A percentile compares a stretch with the other conserved stretches of the same genome.
Evolutionary conservation across 257 asterid species (phyloP).

Genomic region (Rubia yunnanensis): DNA sequence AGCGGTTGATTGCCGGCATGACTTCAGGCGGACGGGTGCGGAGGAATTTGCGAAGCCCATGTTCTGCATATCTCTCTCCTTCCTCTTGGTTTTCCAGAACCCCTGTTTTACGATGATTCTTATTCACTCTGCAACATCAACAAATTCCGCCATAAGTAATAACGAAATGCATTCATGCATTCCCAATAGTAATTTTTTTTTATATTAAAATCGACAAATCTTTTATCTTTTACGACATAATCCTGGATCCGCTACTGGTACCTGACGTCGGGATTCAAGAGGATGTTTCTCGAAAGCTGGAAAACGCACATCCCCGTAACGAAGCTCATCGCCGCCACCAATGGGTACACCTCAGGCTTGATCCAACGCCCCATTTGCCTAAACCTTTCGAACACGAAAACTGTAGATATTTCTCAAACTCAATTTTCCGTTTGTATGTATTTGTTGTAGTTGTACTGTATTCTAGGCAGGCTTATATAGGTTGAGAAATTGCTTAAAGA

Average conservation of each 20-base stretch:
- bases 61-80: constrained; percentile 64
- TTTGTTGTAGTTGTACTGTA: background rate
- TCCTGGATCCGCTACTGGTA: constrained; percentile 2
- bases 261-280: constrained; percentile 77
- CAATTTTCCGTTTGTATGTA: background rate
- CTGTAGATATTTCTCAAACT: background rate
- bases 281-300: constrained; percentile 62
- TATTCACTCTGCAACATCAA: constrained; percentile 39
- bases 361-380: constrained; percentile 72
- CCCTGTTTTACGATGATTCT: constrained; percentile 39
- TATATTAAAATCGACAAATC: no score
- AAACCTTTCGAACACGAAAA: background rate
- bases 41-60: constrained; percentile 63
- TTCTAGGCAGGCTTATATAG: background rate
- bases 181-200: no score
- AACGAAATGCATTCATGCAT: background rate
- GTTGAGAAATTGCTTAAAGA: background rate
- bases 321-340: constrained; percentile 71
- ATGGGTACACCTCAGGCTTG: constrained; percentile 83
- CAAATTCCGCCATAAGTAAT: background rate
- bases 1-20: constrained; percentile 77
- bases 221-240: no score
- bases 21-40: constrained; percentile 77
- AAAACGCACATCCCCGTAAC: constrained; percentile 61
- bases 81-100: constrained; percentile 67